Evolutionary conservation across 2,329 filamentous ascomycete species (phyloP).

Genomic region (Ilyonectria robusta): DNA sequence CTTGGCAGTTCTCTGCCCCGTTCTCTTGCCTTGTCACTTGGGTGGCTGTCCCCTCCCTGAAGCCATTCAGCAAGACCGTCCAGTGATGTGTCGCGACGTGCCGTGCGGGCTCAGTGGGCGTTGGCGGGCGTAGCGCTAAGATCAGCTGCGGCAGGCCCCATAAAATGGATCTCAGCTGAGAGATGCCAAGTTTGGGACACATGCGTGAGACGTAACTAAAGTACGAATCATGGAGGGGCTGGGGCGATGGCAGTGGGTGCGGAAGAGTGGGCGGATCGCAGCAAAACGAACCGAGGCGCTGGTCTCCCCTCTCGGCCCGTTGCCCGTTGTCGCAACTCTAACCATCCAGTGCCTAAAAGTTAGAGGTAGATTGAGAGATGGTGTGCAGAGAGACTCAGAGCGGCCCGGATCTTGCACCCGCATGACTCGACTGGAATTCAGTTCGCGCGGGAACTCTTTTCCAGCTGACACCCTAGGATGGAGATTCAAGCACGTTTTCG

Average conservation of each 20-base stretch:
- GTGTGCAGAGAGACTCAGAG: background rate
- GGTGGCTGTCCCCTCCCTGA: background rate
- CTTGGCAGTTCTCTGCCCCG: background rate
- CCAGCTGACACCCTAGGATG: background rate
- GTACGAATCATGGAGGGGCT: background rate
- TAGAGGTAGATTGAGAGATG: background rate
- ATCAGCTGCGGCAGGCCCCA: slow-evolving; percentile 3
- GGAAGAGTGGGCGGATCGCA: background rate
- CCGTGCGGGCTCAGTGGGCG: slow-evolving; percentile 3
- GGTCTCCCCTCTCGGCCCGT: slow-evolving; percentile 14
- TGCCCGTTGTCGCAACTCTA: slow-evolving; percentile 23
- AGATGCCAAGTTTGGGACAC: background rate
- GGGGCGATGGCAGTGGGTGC: background rate
- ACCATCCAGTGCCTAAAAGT: background rate
- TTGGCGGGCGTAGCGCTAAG: slow-evolving; percentile 13
- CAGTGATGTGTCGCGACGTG: background rate
- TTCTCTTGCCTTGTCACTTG: background rate
- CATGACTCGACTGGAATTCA: slow-evolving; percentile 25
- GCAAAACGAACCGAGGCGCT: background rate
- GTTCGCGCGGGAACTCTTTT: background rate
- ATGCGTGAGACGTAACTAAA: slow-evolving; percentile 14
- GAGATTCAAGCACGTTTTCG: background rate
- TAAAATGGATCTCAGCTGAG: background rate
- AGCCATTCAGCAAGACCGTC: background rate
- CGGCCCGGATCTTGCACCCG: slow-evolving; percentile 1